These are phyloP conservation scores for Pneumocystis jirovecii DNA, from an alignment of 1,139 yeast species.

Conservation along the genomic window DNA sequence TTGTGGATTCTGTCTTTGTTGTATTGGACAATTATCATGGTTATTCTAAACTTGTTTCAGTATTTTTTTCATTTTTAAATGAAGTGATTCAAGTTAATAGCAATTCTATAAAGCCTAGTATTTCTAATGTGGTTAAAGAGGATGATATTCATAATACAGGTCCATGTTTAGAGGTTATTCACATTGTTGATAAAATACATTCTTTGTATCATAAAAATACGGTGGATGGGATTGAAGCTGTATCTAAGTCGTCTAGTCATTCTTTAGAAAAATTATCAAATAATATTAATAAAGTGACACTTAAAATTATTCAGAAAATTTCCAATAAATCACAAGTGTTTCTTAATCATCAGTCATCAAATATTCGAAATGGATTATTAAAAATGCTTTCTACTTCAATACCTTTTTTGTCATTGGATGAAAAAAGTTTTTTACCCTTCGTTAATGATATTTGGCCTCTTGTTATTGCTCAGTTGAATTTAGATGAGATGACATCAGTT, in stretches of 20 bases:
- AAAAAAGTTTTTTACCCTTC: constrained; percentile 46
- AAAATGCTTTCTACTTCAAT: constrained; percentile 35
- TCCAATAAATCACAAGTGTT: constrained; percentile 56
- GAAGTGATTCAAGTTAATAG: constrained; percentile 45
- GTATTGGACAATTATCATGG: constrained; percentile 76
- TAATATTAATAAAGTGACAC: constrained; percentile 41
- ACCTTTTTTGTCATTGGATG: constrained; percentile 51
- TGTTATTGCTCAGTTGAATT: constrained; percentile 19
- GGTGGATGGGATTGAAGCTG: constrained; percentile 12
- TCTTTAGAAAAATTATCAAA: constrained; percentile 1
- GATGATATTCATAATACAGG: constrained; percentile 1
- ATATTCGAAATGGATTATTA: constrained; percentile 43
- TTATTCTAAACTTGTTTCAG: constrained; percentile 53
- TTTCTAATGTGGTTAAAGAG: constrained; percentile 4
- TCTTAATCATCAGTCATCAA: constrained; percentile 50
- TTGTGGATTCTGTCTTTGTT: constrained; percentile 57
- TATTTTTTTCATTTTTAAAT: constrained; percentile 57
- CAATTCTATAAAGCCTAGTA: constrained; percentile 12
- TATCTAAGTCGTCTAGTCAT: background rate
- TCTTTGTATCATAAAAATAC: constrained; percentile 26
- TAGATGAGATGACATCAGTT: constrained; percentile 22
- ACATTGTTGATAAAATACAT: constrained; percentile 27
- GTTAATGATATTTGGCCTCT: constrained; percentile 60
- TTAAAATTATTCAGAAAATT: constrained; percentile 47
- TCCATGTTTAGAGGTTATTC: constrained; percentile 11